phyloP scores from a whole-genome alignment of 2,329 filamentous ascomycete species.

The Xylariaceae sp. region DNA sequence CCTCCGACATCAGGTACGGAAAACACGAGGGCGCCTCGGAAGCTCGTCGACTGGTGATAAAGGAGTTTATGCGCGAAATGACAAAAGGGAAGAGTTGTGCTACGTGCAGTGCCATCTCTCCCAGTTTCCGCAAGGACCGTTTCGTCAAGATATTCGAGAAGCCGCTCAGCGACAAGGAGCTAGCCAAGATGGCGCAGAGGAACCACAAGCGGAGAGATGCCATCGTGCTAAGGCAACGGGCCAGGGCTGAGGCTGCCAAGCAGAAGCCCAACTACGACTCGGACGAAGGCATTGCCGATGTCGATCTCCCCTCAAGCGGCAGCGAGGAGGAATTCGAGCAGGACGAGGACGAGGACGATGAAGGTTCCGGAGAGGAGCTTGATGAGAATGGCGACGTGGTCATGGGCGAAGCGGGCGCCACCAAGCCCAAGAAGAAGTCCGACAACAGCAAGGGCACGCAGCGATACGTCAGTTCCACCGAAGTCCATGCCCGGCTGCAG shows the following conservation, averaged over 20 bases:
- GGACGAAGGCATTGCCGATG: constrained; percentile 67
- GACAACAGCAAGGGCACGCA: constrained; percentile 42
- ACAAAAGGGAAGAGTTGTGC: constrained; percentile 64
- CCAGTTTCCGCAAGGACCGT: constrained; percentile 80
- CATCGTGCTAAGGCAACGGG: constrained; percentile 47
- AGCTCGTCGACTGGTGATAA: constrained; percentile 68
- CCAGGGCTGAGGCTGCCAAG: constrained; percentile 22
- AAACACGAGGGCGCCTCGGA: constrained; percentile 84
- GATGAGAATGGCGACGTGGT: constrained; percentile 53
- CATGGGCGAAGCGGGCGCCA: constrained; percentile 46
- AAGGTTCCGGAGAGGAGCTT: constrained; percentile 42
- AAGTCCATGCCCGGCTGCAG: constrained; percentile 72
- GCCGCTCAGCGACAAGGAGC: constrained; percentile 66
- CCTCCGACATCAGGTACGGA: constrained; percentile 47
- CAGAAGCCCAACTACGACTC: constrained; percentile 41
- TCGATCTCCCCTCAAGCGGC: constrained; percentile 46
- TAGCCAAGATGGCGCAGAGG: constrained; percentile 67
- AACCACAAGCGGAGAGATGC: constrained; percentile 65
- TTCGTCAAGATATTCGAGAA: constrained; percentile 94
- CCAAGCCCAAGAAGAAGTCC: constrained; percentile 32
- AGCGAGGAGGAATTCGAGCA: constrained; percentile 36
- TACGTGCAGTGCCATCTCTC: constrained; percentile 64
- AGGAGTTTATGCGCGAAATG: constrained; percentile 74
- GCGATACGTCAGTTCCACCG: constrained; percentile 74
- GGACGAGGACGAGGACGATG: constrained; percentile 21